phyloP scores from a whole-genome alignment of 306 rosid genomes.

The Acacia acuminata region DNA sequence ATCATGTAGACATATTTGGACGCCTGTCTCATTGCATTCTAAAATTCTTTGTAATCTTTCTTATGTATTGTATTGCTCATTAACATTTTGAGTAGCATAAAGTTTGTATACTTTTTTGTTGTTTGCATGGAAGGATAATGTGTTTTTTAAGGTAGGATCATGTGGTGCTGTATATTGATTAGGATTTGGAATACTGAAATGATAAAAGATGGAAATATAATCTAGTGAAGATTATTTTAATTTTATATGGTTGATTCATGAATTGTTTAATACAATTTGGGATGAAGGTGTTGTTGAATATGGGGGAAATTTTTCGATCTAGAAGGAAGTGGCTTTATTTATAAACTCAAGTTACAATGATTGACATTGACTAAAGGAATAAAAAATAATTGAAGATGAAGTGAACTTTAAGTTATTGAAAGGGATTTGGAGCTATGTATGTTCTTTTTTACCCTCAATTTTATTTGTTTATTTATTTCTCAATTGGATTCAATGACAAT shows the following conservation, averaged over 20 bases:
- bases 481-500: too few relatives aligned
- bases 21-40: neutral
- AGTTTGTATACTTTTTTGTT: neutral
- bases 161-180: neutral
- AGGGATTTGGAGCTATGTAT: neutral
- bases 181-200: neutral
- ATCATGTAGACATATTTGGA: neutral
- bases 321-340: neutral
- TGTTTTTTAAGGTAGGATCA: neutral
- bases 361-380: neutral
- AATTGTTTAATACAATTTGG: neutral
- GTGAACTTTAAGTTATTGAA: neutral
- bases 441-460: neutral
- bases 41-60: neutral
- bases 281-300: neutral
- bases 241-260: neutral
- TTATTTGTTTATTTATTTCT: neutral
- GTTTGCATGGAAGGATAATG: neutral
- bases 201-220: neutral
- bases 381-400: conserved; percentile 6
- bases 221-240: neutral
- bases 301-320: neutral
- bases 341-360: neutral
- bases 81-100: neutral
- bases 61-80: neutral